Evolutionary conservation across 768 basidiomycete species (phyloP).

Genomic region (Asterophora parasitica): DNA sequence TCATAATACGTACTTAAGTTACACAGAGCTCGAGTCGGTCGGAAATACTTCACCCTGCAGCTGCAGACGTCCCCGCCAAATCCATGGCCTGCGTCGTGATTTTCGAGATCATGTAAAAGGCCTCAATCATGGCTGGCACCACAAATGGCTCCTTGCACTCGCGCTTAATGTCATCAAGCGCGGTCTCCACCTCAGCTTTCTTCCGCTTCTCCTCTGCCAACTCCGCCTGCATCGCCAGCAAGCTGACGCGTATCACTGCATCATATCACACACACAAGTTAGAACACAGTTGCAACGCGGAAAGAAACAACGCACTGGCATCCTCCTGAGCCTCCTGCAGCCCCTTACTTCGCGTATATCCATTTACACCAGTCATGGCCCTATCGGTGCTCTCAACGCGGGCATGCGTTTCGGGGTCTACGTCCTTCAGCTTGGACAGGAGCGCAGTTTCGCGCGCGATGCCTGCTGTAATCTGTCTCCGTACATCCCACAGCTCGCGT

Average conservation of each 20-base stretch:
- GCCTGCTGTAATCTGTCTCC: slow-evolving; percentile 20
- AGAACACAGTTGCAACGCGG: too few species aligned
- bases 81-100: slow-evolving; percentile 30
- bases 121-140: slow-evolving; percentile 51
- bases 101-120: slow-evolving; percentile 46
- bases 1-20: background rate
- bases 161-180: slow-evolving; percentile 40
- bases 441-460: slow-evolving; percentile 23
- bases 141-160: slow-evolving; percentile 53
- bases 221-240: slow-evolving; percentile 28
- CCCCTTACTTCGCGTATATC: background rate
- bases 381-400: too few species aligned
- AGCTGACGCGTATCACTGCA: slow-evolving; percentile 22
- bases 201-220: slow-evolving; percentile 31
- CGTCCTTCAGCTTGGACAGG: slow-evolving; percentile 19
- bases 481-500: slow-evolving; percentile 23
- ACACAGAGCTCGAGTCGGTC: background rate
- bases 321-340: slow-evolving; percentile 6
- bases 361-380: too few species aligned
- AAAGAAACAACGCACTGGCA: slow-evolving; percentile 3
- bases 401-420: slow-evolving; percentile 8
- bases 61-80: background rate
- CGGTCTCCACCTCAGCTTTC: slow-evolving; percentile 39
- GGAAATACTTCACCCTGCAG: background rate
- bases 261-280: background rate